phyloP scores from a whole-genome alignment of 2,329 filamentous ascomycete species.

The Fusarium redolens region DNA sequence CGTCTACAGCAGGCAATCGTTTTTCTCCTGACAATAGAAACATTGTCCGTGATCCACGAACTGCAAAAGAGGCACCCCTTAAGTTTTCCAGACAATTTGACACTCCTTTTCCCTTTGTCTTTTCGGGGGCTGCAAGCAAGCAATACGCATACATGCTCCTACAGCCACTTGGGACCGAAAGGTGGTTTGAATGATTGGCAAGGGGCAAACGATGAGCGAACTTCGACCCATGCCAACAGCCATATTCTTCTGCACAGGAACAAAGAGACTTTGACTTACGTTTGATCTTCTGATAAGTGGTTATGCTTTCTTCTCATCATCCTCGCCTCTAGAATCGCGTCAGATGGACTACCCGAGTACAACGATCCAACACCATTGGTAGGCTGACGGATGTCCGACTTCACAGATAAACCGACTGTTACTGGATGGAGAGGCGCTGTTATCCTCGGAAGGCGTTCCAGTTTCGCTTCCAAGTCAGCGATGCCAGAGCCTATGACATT shows the following conservation, averaged over 20 bases:
- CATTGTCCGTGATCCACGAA: constrained; percentile 16
- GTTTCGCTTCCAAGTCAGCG: constrained; percentile 54
- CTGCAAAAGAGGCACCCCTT: neutral
- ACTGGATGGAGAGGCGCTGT: constrained; percentile 23
- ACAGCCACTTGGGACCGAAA: neutral
- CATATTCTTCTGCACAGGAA: neutral
- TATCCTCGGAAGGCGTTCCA: constrained; percentile 44
- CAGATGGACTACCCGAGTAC: constrained; percentile 20
- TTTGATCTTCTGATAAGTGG: constrained; percentile 42
- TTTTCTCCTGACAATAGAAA: constrained; percentile 5
- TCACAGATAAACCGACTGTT: constrained; percentile 15
- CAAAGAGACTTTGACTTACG: constrained; percentile 18
- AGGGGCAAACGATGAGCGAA: neutral
- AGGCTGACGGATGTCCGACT: constrained; percentile 14
- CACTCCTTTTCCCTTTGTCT: neutral
- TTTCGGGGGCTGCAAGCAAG: neutral
- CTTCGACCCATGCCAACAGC: neutral
- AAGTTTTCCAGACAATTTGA: neutral
- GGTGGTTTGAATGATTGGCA: neutral
- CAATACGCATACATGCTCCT: neutral
- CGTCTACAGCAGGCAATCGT: neutral
- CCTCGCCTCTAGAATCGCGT: constrained; percentile 29
- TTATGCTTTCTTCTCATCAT: constrained; percentile 35
- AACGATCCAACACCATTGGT: neutral
- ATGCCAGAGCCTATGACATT: constrained; percentile 50